Conservation (phyloP, 176 grass and related monocot genomes). For the Cenchrus americanus region DNA sequence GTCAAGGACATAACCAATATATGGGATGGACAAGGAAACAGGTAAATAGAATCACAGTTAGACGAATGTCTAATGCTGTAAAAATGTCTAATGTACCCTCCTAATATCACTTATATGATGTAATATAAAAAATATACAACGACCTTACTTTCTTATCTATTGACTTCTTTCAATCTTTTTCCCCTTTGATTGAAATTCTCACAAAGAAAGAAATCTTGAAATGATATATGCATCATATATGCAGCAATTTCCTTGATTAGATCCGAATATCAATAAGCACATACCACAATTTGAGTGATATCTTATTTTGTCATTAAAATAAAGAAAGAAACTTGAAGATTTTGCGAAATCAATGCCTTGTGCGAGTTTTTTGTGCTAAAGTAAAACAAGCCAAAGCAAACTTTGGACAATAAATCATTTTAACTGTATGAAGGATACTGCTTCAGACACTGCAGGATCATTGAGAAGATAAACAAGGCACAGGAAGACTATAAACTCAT, state of each 20-base stretch:
- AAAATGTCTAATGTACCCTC: background rate
- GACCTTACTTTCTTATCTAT: background rate
- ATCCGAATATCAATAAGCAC: slow-evolving; percentile 18
- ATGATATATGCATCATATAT: background rate
- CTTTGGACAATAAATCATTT: background rate
- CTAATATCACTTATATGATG: background rate
- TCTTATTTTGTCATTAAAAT: slow-evolving; percentile 7
- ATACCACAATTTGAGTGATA: background rate
- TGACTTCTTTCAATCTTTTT: slow-evolving; percentile 7
- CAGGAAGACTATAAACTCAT: slow-evolving; percentile 98
- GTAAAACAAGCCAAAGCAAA: background rate
- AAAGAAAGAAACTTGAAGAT: background rate
- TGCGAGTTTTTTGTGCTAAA: background rate
- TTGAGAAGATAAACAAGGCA: slow-evolving; percentile 99
- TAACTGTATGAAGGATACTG: slow-evolving; percentile 74
- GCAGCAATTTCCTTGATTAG: slow-evolving; percentile 5
- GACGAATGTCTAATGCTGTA: background rate
- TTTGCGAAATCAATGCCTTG: background rate
- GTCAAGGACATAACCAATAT: slow-evolving; percentile 45
- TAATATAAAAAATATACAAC: background rate
- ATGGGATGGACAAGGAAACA: background rate
- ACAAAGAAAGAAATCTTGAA: background rate
- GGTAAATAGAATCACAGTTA: background rate
- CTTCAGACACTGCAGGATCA: slow-evolving; percentile 74
- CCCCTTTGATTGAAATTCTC: background rate